Evolutionary conservation across 345 rosid genomes (phyloP).

Genomic region (Citrus sinensis): DNA sequence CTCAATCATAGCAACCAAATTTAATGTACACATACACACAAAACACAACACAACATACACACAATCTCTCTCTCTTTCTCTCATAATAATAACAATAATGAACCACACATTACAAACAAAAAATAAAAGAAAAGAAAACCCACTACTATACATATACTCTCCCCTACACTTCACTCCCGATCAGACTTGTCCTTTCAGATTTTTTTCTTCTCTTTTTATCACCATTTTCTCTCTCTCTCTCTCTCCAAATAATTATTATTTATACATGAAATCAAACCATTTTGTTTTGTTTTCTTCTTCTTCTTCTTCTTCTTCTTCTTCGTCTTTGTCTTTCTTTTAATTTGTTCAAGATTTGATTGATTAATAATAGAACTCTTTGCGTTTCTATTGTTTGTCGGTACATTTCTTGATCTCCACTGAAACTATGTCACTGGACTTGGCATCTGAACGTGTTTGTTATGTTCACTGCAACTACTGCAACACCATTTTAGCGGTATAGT

Average conservation of each 20-base stretch:
- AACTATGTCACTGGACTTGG: constrained; percentile 66
- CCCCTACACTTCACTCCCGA: constrained; percentile 29
- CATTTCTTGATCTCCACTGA: constrained; percentile 7
- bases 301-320: constrained; percentile 3
- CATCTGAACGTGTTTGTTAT: constrained; percentile 82
- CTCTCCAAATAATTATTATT: background rate
- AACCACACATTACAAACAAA: background rate
- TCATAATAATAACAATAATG: background rate
- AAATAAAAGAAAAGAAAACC: background rate
- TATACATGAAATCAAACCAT: background rate
- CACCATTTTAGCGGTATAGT: constrained; percentile 87
- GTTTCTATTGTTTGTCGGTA: background rate
- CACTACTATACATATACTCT: background rate
- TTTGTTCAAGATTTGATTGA: background rate
- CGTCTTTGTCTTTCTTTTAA: background rate
- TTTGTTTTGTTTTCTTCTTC: constrained; percentile 10
- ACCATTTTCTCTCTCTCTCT: constrained; percentile 9
- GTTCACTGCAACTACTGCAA: constrained; percentile 99
- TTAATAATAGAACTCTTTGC: background rate
- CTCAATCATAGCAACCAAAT: constrained; percentile 33
- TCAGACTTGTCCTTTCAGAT: constrained; percentile 37
- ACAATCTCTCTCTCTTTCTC: constrained; percentile 4
- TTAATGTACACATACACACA: background rate
- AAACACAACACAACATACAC: background rate
- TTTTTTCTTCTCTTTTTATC: constrained; percentile 24